These are phyloP conservation scores for Blastobotrys malaysiensis DNA, from an alignment of 1,139 yeast genomes.

Conservation along the genomic window DNA sequence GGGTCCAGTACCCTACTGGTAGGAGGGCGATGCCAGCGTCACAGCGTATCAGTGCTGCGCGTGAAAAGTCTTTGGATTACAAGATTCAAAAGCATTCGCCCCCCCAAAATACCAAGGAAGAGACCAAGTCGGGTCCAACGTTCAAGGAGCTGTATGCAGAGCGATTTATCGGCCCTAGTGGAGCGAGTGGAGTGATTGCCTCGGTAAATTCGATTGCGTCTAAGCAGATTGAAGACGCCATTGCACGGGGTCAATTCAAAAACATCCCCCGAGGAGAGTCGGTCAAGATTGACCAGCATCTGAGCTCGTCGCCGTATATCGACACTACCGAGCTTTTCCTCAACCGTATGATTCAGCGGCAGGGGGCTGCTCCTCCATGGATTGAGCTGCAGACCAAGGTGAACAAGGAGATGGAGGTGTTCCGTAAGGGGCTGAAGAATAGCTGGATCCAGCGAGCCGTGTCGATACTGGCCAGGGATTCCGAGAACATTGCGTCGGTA, in stretches of 20 bases:
- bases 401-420: constrained; percentile 40
- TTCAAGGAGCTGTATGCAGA: constrained; percentile 63
- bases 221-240: constrained; percentile 66
- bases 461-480: not conserved
- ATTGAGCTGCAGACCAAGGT: constrained; percentile 69
- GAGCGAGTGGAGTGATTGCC: constrained; percentile 47
- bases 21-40: constrained; percentile 20
- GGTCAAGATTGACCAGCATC: constrained; percentile 39
- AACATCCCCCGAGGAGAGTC: constrained; percentile 65
- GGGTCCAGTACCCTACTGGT: constrained; percentile 17
- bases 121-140: constrained; percentile 33
- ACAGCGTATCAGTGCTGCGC: constrained; percentile 51
- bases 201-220: constrained; percentile 66
- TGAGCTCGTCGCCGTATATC: constrained; percentile 40
- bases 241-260: constrained; percentile 64
- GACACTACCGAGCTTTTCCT: constrained; percentile 63
- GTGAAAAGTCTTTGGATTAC: constrained; percentile 65
- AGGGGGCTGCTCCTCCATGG: constrained; percentile 85
- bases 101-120: constrained; percentile 4
- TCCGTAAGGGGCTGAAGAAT: constrained; percentile 33
- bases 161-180: constrained; percentile 54
- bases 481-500: not conserved
- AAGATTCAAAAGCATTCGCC: constrained; percentile 40
- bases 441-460: constrained; percentile 16
- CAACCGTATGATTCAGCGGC: constrained; percentile 65